These are phyloP conservation scores for Moesziomyces aphidis DNA, from an alignment of 1,284 basidiomycete species.

Conservation along the genomic window DNA sequence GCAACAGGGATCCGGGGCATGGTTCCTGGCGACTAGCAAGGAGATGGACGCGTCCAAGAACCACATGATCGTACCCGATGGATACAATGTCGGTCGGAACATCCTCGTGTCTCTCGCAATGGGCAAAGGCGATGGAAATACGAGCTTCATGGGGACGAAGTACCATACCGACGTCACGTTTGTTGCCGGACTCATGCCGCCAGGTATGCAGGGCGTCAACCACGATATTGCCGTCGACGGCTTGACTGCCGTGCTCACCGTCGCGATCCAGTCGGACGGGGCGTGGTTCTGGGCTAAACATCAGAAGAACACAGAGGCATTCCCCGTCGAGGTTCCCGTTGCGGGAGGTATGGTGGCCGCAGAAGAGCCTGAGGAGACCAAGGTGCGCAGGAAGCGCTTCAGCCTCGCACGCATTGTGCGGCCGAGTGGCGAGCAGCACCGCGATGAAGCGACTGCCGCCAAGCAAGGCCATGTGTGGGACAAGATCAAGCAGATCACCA, in stretches of 20 bases:
- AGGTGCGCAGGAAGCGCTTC: conserved; percentile 11
- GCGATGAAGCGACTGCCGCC: neutral
- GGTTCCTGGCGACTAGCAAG: conserved; percentile 78
- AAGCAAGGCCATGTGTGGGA: conserved; percentile 11
- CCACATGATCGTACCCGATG: conserved; percentile 57
- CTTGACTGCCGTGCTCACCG: conserved; percentile 52
- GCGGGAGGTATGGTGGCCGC: neutral
- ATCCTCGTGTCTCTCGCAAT: conserved; percentile 71
- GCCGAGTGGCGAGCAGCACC: conserved; percentile 9
- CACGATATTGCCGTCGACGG: conserved; percentile 68
- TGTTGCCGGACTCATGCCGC: conserved; percentile 72
- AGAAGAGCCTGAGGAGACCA: neutral
- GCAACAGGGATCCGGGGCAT: conserved; percentile 73
- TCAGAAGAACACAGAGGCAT: neutral
- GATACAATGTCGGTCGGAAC: conserved; percentile 73
- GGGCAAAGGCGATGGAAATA: conserved; percentile 33
- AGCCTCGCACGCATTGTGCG: conserved; percentile 6
- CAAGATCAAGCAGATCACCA: conserved; percentile 13
- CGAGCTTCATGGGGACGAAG: conserved; percentile 54
- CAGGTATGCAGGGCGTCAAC: conserved; percentile 72
- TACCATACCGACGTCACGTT: conserved; percentile 72
- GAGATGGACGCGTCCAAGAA: conserved; percentile 45
- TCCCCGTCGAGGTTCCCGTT: neutral
- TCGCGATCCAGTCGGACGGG: conserved; percentile 24
- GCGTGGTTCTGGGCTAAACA: conserved; percentile 8